These are phyloP conservation scores for Phytophthora pisi DNA, from an alignment of 352 stramenopile species.

Conservation along the genomic window DNA sequence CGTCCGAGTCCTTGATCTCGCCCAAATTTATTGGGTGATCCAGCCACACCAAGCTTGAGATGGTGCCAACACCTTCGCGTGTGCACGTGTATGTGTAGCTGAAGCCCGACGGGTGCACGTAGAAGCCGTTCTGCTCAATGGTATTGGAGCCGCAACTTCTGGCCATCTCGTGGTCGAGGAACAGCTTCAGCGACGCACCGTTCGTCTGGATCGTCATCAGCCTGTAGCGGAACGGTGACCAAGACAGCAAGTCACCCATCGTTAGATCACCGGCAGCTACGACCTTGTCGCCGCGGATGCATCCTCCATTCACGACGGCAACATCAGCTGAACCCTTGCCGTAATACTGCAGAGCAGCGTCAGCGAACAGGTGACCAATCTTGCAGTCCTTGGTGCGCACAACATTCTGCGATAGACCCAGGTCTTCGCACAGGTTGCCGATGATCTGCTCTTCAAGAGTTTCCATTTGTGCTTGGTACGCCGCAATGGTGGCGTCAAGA, in stretches of 20 bases:
- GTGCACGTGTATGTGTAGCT: slow-evolving; percentile 76
- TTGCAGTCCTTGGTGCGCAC: slow-evolving; percentile 56
- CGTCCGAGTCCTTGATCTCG: slow-evolving; percentile 56
- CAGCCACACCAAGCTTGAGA: slow-evolving; percentile 64
- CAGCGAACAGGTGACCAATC: slow-evolving; percentile 61
- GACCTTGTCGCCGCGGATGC: slow-evolving; percentile 68
- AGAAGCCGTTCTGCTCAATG: slow-evolving; percentile 66
- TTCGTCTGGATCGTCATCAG: slow-evolving; percentile 63
- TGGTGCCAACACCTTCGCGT: slow-evolving; percentile 27
- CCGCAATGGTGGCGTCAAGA: no score
- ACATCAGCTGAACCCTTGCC: slow-evolving; percentile 52
- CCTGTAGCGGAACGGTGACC: slow-evolving; percentile 76
- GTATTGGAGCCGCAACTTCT: slow-evolving; percentile 50
- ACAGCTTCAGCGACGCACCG: slow-evolving; percentile 64
- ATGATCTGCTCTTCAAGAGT: slow-evolving; percentile 23
- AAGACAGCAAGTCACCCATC: slow-evolving; percentile 59
- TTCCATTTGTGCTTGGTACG: no score
- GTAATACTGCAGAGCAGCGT: slow-evolving; percentile 59
- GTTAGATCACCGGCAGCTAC: slow-evolving; percentile 53
- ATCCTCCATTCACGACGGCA: slow-evolving; percentile 65
- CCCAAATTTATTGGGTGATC: slow-evolving; percentile 57
- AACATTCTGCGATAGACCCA: slow-evolving; percentile 57
- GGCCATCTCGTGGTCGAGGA: slow-evolving; percentile 21
- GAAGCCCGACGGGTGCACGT: slow-evolving; percentile 65
- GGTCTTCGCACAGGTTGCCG: slow-evolving; percentile 54